Conservation (phyloP, 345 rosid species). For the Draba incana region DNA sequence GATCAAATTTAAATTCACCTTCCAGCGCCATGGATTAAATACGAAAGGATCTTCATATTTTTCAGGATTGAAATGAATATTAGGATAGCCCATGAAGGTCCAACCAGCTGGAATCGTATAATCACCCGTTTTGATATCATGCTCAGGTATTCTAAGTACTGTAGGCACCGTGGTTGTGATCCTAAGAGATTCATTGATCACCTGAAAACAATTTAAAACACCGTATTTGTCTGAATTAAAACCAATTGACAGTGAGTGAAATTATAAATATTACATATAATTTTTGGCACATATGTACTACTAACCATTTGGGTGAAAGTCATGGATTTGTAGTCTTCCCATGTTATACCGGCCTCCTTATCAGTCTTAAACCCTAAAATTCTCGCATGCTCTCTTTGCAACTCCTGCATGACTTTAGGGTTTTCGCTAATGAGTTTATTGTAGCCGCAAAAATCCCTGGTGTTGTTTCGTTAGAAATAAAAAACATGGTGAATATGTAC, state of each 20-base stretch:
- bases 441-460: slow-evolving; percentile 17
- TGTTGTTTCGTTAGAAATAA: slow-evolving; percentile 25
- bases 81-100: slow-evolving; percentile 22
- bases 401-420: slow-evolving; percentile 22
- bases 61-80: slow-evolving; percentile 17
- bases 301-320: slow-evolving; percentile 37
- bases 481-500: slow-evolving; percentile 13
- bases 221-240: not conserved
- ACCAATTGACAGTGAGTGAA: not conserved
- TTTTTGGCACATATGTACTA: not conserved
- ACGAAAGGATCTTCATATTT: slow-evolving; percentile 22
- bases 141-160: slow-evolving; percentile 18
- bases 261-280: not conserved
- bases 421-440: slow-evolving; percentile 19
- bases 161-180: slow-evolving; percentile 22
- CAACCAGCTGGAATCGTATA: slow-evolving; percentile 32
- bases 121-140: not conserved
- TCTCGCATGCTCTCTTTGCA: slow-evolving; percentile 26
- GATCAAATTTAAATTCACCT: not conserved
- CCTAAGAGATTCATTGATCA: slow-evolving; percentile 29
- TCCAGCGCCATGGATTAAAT: slow-evolving; percentile 38
- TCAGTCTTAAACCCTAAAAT: not conserved
- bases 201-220: slow-evolving; percentile 5
- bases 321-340: slow-evolving; percentile 40
- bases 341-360: slow-evolving; percentile 4